Evolutionary conservation across 2,329 filamentous ascomycete species (phyloP), one percentile per base, ranked within the genome.

Genomic region (Blastomyces percursus): DNA sequence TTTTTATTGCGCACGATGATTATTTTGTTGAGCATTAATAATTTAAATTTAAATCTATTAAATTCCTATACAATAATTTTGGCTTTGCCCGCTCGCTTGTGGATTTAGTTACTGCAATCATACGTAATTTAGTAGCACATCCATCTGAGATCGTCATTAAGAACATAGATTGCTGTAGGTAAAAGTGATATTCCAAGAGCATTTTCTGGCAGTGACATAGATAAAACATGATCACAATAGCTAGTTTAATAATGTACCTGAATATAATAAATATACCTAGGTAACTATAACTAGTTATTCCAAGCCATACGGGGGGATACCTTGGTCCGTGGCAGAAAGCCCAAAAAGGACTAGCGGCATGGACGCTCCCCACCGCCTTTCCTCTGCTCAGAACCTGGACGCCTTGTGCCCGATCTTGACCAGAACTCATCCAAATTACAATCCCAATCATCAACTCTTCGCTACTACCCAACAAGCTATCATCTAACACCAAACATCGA

Each of bases 391-490:
- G 64, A 65, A 58, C 51, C 32, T 52, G 51, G 14, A 30, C 59
- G 32, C 57, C 32, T 21, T 21, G 35, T 32, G 58, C 32, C 40
- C 27, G 50, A 32, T 35, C 50, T 35, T 60, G 44, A 50, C 40
- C 44, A 11, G 32, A 35, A 24, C 21, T 52, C 30, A 60, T 60
- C 59, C 59, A 66, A 62, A 66, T 66, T 67, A 70, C 72, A 72
- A 35, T 46, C 56, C 21, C 56, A 48, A 59, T 14, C 56, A 59
- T 59, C 42, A 32, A 38, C 24, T 12, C 40, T 12, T 46, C 27
- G 21, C 56, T 48, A 42, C 56, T 35, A 46, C 27, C 16, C 56
- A 59, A 44, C 56, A 4, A 21, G 21, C 24, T 59, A 48, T 48
- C 56, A 59, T 59, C 56, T 42, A 44, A 35, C 40, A 42, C 38